Base-by-base conservation (phyloP, 306 rosid genomes). In the Sophora flavescens region DNA sequence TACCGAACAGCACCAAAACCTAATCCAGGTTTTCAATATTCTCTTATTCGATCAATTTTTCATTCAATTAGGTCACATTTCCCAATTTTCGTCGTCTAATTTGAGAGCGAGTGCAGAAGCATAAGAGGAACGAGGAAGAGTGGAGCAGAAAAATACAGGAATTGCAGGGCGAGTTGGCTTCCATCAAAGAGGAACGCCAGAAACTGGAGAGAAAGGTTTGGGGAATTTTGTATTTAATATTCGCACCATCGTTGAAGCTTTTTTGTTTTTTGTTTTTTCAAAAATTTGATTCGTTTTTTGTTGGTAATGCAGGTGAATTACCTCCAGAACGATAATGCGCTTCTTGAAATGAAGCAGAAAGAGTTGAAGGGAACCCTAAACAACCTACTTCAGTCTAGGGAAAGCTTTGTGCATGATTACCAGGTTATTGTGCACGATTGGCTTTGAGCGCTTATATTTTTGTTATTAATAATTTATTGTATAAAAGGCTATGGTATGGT, bases 81-180 rank as follows among this genome's bases (percentile, higher is more conserved):
- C 50, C 13, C 7, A 9, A 47, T 45, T 45, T 42, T 42, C 32
- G 32, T 30, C 32, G 32, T 16, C 57, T 50, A 30, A 2, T 76
- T 82, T 42, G 80, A 39, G 84, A 60, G 70, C 32, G 61, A 68
- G 50, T 66, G 8, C 84, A 92, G 97, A 92, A 86, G 77, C 89
- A 85, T 68, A 90, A 84, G 87, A 87, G 81, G 76, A 70, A 67
- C n/a, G 93, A 92, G 77, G 97, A 90, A 71, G 96, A 90, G 68
- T 78, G 60, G 22, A 74, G 77, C 71, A 81, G 88, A 78, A 88
- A 70, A 79, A 63, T 92, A n/a, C 92, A 87, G 74, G 91, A 88
- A 16, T 45, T 86, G 81, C 89, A 83, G 80, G 76, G 65, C 4
- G 96, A 90, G 53, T 81, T 90, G 51, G 88, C 82, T 72, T 87